phyloP scores from a whole-genome alignment of 805 yeast species.

The Kockiozyma suomiensis region DNA sequence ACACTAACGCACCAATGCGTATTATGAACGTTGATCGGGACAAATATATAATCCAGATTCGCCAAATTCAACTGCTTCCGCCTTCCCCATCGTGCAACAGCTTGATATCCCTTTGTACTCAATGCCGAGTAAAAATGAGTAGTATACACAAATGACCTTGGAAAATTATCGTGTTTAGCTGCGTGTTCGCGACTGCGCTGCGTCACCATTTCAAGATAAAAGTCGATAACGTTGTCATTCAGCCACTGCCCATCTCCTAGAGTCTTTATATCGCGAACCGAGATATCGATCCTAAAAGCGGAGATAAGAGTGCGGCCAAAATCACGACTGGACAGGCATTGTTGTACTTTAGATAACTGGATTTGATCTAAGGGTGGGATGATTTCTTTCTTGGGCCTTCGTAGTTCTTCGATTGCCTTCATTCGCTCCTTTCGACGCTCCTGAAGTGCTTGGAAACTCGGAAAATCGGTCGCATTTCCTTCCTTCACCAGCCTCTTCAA shows the following conservation, averaged over 20 bases:
- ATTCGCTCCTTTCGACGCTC: constrained; percentile 31
- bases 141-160: constrained; percentile 68
- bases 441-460: constrained; percentile 34
- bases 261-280: constrained; percentile 68
- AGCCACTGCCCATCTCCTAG: constrained; percentile 76
- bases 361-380: constrained; percentile 41
- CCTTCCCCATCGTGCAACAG: constrained; percentile 84
- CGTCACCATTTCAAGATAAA: constrained; percentile 62
- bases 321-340: constrained; percentile 42
- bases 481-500: constrained; percentile 25
- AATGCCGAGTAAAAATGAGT: constrained; percentile 85
- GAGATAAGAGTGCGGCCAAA: constrained; percentile 38
- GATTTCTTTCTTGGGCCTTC: constrained; percentile 34
- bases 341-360: constrained; percentile 45
- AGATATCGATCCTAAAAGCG: constrained; percentile 56
- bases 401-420: constrained; percentile 25
- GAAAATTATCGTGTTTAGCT: constrained; percentile 34
- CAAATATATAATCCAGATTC: constrained; percentile 64
- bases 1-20: constrained; percentile 93
- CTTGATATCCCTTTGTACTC: constrained; percentile 68
- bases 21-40: constrained; percentile 81
- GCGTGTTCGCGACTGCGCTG: constrained; percentile 47
- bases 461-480: constrained; percentile 32
- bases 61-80: constrained; percentile 69
- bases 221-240: constrained; percentile 88